Conservation (phyloP, 2,329 filamentous ascomycete genomes). For the Metarhizium rileyi region DNA sequence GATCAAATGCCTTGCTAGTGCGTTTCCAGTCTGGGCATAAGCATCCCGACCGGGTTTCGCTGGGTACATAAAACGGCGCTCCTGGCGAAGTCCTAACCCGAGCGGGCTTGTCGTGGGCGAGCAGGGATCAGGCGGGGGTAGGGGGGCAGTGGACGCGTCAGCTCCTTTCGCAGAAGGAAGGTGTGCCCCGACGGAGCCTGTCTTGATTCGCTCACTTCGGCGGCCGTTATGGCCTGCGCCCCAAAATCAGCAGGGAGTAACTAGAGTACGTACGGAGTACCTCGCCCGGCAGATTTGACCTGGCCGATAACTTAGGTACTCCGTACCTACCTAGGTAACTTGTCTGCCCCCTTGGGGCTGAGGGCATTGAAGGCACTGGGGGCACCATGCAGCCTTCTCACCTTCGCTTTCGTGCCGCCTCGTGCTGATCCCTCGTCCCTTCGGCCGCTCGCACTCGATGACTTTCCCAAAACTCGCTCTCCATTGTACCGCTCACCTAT, state of each 20-base stretch:
- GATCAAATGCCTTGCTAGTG: conserved; percentile 19
- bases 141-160: conserved; percentile 19
- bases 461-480: neutral
- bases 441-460: neutral
- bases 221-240: neutral
- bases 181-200: neutral
- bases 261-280: neutral
- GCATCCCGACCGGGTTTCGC: conserved; percentile 3
- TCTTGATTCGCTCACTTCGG: conserved; percentile 1
- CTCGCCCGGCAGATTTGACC: neutral
- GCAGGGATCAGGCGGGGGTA: conserved; percentile 11
- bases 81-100: conserved; percentile 1
- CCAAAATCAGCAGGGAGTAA: no score
- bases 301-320: no score
- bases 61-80: conserved; percentile 8
- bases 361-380: no score
- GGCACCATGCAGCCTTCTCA: neutral
- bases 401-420: neutral
- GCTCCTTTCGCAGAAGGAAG: conserved; percentile 10
- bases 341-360: conserved; percentile 2
- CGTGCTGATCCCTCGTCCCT: neutral
- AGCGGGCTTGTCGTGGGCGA: conserved; percentile 6
- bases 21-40: neutral
- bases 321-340: no score
- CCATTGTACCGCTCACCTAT: neutral